Evolutionary conservation across 176 grass and related monocot species (phyloP).

Genomic region (Dendrocalamus sinicus): DNA sequence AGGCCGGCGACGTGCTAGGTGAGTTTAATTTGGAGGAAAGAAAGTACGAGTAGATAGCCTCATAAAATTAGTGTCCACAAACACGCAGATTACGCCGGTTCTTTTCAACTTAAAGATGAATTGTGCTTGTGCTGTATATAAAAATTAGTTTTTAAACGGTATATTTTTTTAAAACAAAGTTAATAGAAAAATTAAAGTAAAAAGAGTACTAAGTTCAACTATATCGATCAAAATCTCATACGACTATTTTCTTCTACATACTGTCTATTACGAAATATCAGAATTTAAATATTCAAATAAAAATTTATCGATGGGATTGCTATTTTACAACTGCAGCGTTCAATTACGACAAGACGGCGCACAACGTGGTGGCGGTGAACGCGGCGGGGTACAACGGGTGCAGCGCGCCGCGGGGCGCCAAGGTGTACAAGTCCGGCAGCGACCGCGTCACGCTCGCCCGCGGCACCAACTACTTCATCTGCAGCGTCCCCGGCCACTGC

Average conservation of each 20-base stretch:
- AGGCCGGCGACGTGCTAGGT: constrained; percentile 64
- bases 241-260: too few relatives aligned
- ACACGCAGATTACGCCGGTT: neutral
- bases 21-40: too few relatives aligned
- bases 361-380: constrained; percentile 52
- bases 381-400: constrained; percentile 53
- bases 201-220: too few relatives aligned
- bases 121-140: too few relatives aligned
- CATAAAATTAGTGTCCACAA: neutral
- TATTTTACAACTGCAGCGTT: constrained; percentile 15
- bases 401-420: constrained; percentile 18
- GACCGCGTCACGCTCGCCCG: constrained; percentile 56
- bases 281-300: too few relatives aligned
- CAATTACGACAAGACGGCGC: constrained; percentile 50
- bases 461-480: constrained; percentile 65
- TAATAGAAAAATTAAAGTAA: too few relatives aligned
- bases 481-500: constrained; percentile 58
- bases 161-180: too few relatives aligned
- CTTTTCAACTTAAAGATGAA: too few relatives aligned
- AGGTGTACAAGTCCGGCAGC: constrained; percentile 46
- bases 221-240: too few relatives aligned
- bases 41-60: neutral
- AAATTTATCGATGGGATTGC: too few relatives aligned
- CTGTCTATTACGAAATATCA: accelerated
- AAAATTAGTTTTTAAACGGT: too few relatives aligned